Conservation (phyloP, 495 filamentous ascomycete species). For the Apiosordaria backusii region DNA sequence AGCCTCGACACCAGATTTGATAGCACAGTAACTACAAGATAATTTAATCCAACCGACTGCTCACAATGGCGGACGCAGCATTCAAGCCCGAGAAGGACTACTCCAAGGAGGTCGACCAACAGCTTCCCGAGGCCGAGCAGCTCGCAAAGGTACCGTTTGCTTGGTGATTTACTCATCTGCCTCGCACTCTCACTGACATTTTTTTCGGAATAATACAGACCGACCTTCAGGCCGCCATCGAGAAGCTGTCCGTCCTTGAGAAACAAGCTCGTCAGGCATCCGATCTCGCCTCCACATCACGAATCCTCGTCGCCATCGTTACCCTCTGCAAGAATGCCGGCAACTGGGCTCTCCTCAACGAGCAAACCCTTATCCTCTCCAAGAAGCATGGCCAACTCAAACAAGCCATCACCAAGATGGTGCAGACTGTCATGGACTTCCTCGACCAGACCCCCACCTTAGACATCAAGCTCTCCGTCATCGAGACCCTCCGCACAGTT, state of each 20-base stretch:
- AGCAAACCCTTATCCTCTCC: conserved; percentile 90
- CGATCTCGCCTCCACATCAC: conserved; percentile 90
- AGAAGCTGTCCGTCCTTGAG: conserved; percentile 86
- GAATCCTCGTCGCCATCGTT: conserved; percentile 80
- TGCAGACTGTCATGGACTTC: conserved; percentile 91
- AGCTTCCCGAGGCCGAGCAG: conserved; percentile 82
- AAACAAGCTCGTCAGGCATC: conserved; percentile 97
- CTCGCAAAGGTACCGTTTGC: conserved; percentile 68
- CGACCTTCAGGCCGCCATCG: conserved; percentile 79
- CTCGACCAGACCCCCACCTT: conserved; percentile 72
- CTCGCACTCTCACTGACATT: neutral
- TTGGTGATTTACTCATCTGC: conserved; percentile 4
- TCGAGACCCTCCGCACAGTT: conserved; percentile 91
- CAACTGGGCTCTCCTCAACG: conserved; percentile 90
- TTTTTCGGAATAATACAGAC: conserved; percentile 45
- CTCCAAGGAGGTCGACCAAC: conserved; percentile 87
- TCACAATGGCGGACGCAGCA: conserved; percentile 46
- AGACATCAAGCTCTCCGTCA: conserved; percentile 86
- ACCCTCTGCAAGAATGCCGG: conserved; percentile 89
- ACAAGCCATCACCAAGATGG: conserved; percentile 98
- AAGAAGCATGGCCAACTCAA: conserved; percentile 99
- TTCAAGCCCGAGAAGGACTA: conserved; percentile 67
- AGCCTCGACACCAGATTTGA: neutral
- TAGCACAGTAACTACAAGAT: neutral
- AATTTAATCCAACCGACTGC: neutral